A percentile compares a stretch with the other conserved stretches of the same genome.
Evolutionary conservation across 306 rosid species (phyloP).

Genomic region (Mucuna pruriens): DNA sequence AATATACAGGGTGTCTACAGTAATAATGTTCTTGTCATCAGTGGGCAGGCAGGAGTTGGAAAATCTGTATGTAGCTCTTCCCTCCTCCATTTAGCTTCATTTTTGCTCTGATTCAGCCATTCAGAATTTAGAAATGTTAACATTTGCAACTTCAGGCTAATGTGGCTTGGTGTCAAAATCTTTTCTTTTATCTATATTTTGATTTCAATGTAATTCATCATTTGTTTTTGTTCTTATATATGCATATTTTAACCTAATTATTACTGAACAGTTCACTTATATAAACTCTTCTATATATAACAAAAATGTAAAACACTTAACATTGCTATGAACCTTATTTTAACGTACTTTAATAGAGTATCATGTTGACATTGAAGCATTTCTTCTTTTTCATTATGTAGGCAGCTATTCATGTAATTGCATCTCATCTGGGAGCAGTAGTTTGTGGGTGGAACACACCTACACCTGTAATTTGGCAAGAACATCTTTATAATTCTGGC

Average conservation of each 20-base stretch:
- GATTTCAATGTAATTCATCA: background rate
- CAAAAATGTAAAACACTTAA: background rate
- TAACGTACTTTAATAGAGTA: background rate
- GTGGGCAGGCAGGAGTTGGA: constrained; percentile 92
- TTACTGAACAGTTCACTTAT: constrained; percentile 28
- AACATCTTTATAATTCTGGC: constrained; percentile 73
- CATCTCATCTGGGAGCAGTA: constrained; percentile 74
- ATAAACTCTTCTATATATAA: constrained; percentile 19
- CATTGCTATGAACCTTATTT: background rate
- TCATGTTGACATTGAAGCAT: background rate
- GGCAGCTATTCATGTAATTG: constrained; percentile 77
- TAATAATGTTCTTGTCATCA: constrained; percentile 70
- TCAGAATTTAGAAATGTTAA: constrained; percentile 4
- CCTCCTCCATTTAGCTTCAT: constrained; percentile 36
- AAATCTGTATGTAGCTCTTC: constrained; percentile 73
- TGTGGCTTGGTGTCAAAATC: constrained; percentile 14
- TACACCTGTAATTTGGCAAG: constrained; percentile 92
- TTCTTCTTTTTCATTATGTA: constrained; percentile 45
- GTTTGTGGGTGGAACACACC: constrained; percentile 92
- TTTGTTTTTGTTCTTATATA: background rate
- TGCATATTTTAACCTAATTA: background rate
- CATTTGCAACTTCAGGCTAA: constrained; percentile 19
- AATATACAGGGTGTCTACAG: constrained; percentile 53
- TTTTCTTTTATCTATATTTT: constrained; percentile 19
- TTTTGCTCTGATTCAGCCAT: background rate